Base-by-base conservation (phyloP, 768 basidiomycete genomes). In the Rhodotorula graminis region DNA sequence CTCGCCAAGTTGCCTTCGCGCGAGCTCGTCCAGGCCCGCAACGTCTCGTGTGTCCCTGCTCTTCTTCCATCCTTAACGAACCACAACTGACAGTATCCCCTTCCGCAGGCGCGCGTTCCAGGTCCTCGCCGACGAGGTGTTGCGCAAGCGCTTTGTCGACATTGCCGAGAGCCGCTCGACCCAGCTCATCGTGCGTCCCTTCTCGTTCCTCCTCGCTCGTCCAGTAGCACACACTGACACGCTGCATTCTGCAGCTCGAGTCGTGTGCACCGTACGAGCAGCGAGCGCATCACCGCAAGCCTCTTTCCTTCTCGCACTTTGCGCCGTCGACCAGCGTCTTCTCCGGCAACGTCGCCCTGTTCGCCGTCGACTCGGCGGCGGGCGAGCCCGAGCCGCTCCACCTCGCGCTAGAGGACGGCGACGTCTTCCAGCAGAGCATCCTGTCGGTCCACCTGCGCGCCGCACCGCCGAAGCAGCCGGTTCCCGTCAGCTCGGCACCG, bases 351-450 rank as follows among this genome's bases (percentile, higher is more conserved):
- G 42, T 66, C 27, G 74, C 67, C 1, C 55, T 42, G 53, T 74
- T 75, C 57, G 14, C 3, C 8, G 40, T 62, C 7, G 40, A 70
- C 58, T 0, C 23, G 3, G 37, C 10, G 12, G 2, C 9, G 2
- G 44, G 7, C n/a, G n/a, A 27, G 2, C 3, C 14, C 3, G 40
- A 33, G 11, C 14, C 61, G 19, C 52, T 56, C 16, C 64, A 56
- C 47, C 60, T 72, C 2, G 61, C 74, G 0, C 42, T 75, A 10
- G 74, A 75, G 23, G 67, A 71, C 33, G 50, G 61, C 61, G 67
- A 75, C 47, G 3, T 60, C 7, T 75, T 75, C 42, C 52, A 31
- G 27, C 53, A 65, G 29, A 64, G 64, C 61, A 11, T 66, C 56
- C 61, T 72, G 16, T n/a, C 19, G 1, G 21, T 62, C 1, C 37